Evolutionary conservation across 768 basidiomycete species (phyloP).

Genomic region (Lactarius quietus): DNA sequence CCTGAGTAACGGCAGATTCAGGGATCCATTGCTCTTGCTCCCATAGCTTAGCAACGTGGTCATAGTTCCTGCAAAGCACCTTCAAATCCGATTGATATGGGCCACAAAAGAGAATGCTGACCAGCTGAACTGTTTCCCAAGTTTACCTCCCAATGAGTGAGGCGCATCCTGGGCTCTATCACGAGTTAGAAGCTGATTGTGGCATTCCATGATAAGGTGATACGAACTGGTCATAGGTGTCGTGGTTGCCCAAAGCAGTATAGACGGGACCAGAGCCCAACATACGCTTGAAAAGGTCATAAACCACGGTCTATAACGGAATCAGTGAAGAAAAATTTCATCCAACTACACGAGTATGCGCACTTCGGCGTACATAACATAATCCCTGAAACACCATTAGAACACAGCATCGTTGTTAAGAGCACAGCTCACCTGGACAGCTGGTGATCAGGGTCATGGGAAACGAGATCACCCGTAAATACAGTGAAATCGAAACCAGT

Average conservation of each 20-base stretch:
- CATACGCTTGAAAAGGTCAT: constrained; percentile 59
- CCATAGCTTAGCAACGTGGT: constrained; percentile 71
- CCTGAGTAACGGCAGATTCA: constrained; percentile 49
- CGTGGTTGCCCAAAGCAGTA: constrained; percentile 73
- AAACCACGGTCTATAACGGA: constrained; percentile 50
- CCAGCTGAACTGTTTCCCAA: constrained; percentile 66
- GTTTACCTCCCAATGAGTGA: constrained; percentile 48
- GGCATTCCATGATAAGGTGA: not conserved
- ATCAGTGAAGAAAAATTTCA: constrained; percentile 6
- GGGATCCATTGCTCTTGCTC: constrained; percentile 67
- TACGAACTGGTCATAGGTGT: constrained; percentile 61
- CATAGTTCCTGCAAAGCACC: constrained; percentile 57
- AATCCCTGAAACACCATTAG: constrained; percentile 41
- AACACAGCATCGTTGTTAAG: not conserved
- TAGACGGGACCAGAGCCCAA: constrained; percentile 71
- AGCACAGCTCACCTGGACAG: constrained; percentile 46
- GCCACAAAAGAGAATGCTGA: constrained; percentile 29
- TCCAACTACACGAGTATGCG: not conserved
- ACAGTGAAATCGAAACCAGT: constrained; percentile 62
- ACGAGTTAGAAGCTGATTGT: not conserved
- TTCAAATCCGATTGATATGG: not conserved
- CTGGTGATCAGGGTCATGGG: constrained; percentile 66
- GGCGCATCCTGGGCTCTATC: constrained; percentile 58
- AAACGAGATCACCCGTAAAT: constrained; percentile 72
- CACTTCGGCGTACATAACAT: constrained; percentile 62